Evolutionary conservation across 1,139 yeast species (phyloP).

Genomic region (Pneumocystis murina): DNA sequence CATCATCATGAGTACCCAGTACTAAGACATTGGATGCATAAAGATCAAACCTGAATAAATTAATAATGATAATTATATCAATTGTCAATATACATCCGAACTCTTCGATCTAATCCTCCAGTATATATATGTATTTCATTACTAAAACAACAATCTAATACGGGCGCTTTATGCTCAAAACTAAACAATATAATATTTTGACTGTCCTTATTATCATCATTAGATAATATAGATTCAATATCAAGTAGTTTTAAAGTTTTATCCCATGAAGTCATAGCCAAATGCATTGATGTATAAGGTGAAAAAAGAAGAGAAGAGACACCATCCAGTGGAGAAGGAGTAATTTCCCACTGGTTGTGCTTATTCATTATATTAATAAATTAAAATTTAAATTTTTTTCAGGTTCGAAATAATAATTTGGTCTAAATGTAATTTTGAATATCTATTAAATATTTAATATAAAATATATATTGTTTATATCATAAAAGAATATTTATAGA

Average conservation of each 20-base stretch:
- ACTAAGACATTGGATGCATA: constrained; percentile 8
- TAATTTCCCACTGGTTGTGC: neutral
- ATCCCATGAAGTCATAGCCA: constrained; percentile 29
- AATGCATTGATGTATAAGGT: constrained; percentile 8
- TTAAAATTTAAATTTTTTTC: neutral
- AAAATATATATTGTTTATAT: neutral
- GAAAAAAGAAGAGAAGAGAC: constrained; percentile 11
- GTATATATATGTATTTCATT: constrained; percentile 6
- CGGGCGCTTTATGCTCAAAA: constrained; percentile 10
- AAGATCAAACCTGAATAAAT: constrained; percentile 10
- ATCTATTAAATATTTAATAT: neutral
- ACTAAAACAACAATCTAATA: constrained; percentile 13
- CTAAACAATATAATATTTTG: constrained; percentile 17
- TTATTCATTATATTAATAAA: neutral
- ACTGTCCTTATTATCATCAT: constrained; percentile 18
- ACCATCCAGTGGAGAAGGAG: constrained; percentile 7
- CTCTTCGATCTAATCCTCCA: constrained; percentile 13
- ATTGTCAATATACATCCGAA: constrained; percentile 3
- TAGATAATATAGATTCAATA: constrained; percentile 16
- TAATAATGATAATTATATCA: neutral
- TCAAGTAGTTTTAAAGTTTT: constrained; percentile 22
- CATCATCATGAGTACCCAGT: constrained; percentile 21
- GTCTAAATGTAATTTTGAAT: neutral
- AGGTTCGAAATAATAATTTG: neutral
- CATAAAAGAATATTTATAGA: neutral